A percentile compares a stretch with the other conserved stretches of the same genome.
These are phyloP conservation scores for Solanum tarapatanum DNA, from an alignment of 257 asterid species.

Conservation along the genomic window DNA sequence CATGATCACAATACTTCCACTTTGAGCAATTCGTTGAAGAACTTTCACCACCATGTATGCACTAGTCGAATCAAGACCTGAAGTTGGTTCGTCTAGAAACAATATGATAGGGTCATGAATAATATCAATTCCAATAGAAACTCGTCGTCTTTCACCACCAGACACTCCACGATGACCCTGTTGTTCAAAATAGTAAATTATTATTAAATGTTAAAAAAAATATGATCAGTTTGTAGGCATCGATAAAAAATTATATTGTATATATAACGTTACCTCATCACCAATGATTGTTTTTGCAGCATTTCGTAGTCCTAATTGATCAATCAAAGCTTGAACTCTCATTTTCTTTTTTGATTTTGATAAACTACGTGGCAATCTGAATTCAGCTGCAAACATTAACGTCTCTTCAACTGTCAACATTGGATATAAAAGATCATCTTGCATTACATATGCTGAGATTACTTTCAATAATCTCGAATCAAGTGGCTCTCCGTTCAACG, in stretches of 20 bases:
- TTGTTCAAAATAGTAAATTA: not conserved
- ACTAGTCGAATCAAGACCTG: conserved; percentile 74
- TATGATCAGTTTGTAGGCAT: not conserved
- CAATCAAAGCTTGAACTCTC: conserved; percentile 15
- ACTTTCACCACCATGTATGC: conserved; percentile 87
- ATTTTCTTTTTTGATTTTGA: conserved; percentile 14
- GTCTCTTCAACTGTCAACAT: conserved; percentile 84
- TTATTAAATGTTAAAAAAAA: not conserved
- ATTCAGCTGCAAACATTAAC: conserved; percentile 75
- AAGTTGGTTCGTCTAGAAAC: conserved; percentile 77
- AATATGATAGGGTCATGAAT: conserved; percentile 71
- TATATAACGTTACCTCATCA: conserved; percentile 10
- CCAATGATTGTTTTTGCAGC: conserved; percentile 25
- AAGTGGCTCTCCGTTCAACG: conserved; percentile 48
- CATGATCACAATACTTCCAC: conserved; percentile 76
- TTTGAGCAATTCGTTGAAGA: conserved; percentile 62
- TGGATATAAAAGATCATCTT: conserved; percentile 64
- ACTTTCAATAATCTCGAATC: conserved; percentile 50
- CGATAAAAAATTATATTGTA: not conserved
- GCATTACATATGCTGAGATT: conserved; percentile 80
- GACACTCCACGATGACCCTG: conserved; percentile 56
- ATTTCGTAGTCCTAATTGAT: conserved; percentile 18
- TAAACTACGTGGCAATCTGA: conserved; percentile 37
- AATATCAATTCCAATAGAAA: conserved; percentile 73
- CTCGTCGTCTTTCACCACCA: conserved; percentile 62